Conservation (phyloP, 1,139 yeast species). For the Geotrichum bryndzae region DNA sequence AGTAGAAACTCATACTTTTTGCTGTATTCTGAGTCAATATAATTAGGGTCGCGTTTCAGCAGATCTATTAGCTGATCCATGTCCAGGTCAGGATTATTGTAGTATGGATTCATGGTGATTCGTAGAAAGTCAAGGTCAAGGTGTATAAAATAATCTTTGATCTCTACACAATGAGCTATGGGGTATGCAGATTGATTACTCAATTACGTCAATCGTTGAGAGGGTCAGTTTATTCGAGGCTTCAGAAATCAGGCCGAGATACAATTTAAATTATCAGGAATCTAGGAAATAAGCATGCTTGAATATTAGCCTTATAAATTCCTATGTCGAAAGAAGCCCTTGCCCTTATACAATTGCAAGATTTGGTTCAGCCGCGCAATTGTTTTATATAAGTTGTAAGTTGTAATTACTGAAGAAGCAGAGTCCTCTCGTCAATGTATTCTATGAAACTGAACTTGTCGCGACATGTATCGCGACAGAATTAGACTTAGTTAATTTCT, state of each 20-base stretch:
- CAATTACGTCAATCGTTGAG: not conserved
- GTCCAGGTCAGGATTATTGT: constrained; percentile 6
- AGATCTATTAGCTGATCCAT: constrained; percentile 11
- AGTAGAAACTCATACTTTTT: constrained; percentile 14
- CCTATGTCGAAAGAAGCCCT: too few species aligned
- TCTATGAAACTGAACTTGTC: too few species aligned
- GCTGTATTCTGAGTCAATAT: constrained; percentile 23
- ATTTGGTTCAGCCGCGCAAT: too few species aligned
- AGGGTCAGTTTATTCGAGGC: not conserved
- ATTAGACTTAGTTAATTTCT: too few species aligned
- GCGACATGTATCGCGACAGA: too few species aligned
- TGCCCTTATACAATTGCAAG: too few species aligned
- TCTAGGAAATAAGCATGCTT: too few species aligned
- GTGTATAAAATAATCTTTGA: too few species aligned
- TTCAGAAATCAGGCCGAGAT: not conserved
- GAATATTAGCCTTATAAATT: too few species aligned
- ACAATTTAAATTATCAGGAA: not conserved
- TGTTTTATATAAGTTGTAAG: too few species aligned
- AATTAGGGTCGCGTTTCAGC: constrained; percentile 14
- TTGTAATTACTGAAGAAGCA: too few species aligned
- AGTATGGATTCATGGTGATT: not conserved
- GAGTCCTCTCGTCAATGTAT: too few species aligned
- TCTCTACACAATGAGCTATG: not conserved
- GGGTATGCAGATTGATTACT: not conserved
- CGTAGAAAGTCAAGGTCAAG: not conserved